These are phyloP conservation scores for Trametes coccinea DNA, from an alignment of 768 basidiomycete genomes.

Conservation along the genomic window DNA sequence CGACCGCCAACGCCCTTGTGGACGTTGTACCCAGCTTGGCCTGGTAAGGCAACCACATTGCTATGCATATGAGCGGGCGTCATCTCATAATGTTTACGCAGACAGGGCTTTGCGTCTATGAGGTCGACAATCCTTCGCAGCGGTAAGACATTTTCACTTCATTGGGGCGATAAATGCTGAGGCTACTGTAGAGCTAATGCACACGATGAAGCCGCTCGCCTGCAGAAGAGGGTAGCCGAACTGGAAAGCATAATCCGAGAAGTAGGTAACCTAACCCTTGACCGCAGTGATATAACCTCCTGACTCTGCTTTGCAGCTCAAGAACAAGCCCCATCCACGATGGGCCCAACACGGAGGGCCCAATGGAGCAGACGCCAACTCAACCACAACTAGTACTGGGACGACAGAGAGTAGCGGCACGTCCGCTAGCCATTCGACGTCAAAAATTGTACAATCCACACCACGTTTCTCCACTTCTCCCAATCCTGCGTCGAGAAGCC, in stretches of 20 bases:
- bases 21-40: constrained; percentile 45
- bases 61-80: background rate
- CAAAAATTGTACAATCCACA: background rate
- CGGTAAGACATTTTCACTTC: constrained; percentile 38
- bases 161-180: background rate
- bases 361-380: background rate
- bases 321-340: constrained; percentile 71
- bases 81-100: constrained; percentile 26
- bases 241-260: constrained; percentile 84
- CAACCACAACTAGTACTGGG: background rate
- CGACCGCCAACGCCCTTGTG: constrained; percentile 49
- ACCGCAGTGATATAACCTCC: background rate
- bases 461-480: constrained; percentile 8
- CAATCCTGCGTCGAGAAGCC: background rate
- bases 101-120: constrained; percentile 84
- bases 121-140: constrained; percentile 74
- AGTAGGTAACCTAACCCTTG: constrained; percentile 35
- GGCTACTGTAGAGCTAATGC: constrained; percentile 23
- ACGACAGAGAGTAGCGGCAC: background rate
- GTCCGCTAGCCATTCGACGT: background rate
- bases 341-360: constrained; percentile 42
- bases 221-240: constrained; percentile 77
- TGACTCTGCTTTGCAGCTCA: constrained; percentile 44
- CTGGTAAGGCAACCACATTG: constrained; percentile 32
- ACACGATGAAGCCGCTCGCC: constrained; percentile 63